Conservation (phyloP, 306 rosid genomes). For the Vachellia collinsii region DNA sequence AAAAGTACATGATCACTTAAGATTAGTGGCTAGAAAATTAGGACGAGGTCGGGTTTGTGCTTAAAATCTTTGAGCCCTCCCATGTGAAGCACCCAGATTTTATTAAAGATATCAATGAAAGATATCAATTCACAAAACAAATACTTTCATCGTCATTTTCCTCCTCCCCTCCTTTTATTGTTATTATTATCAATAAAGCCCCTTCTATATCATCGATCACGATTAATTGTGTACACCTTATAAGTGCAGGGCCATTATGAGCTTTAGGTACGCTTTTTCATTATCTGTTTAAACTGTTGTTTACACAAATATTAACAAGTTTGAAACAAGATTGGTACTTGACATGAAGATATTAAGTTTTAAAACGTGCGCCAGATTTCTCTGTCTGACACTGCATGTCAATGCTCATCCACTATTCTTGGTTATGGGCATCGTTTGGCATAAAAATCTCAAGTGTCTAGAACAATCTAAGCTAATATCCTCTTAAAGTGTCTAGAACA, state of each 20-base stretch:
- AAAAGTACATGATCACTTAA: conserved; percentile 20
- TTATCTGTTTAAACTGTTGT: background rate
- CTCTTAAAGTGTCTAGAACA: background rate
- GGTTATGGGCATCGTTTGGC: background rate
- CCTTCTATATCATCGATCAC: background rate
- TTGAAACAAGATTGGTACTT: background rate
- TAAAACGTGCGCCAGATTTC: background rate
- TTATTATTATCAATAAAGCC: background rate
- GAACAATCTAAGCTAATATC: too few relatives aligned
- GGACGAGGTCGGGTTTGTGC: conserved; percentile 10
- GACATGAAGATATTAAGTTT: background rate
- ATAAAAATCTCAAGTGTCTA: background rate
- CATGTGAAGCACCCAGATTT: conserved; percentile 47
- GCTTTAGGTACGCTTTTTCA: background rate
- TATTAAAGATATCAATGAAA: background rate
- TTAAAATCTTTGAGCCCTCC: conserved; percentile 27
- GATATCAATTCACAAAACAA: background rate
- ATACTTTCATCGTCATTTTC: background rate
- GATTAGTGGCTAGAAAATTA: conserved; percentile 44
- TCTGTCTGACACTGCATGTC: background rate
- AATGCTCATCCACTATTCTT: background rate
- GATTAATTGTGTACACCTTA: background rate
- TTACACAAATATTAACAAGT: background rate
- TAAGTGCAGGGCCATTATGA: background rate
- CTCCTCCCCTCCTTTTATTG: background rate